These are phyloP conservation scores for Pittosporum tobira DNA, from an alignment of 129 eudicot genomes.

Conservation along the genomic window DNA sequence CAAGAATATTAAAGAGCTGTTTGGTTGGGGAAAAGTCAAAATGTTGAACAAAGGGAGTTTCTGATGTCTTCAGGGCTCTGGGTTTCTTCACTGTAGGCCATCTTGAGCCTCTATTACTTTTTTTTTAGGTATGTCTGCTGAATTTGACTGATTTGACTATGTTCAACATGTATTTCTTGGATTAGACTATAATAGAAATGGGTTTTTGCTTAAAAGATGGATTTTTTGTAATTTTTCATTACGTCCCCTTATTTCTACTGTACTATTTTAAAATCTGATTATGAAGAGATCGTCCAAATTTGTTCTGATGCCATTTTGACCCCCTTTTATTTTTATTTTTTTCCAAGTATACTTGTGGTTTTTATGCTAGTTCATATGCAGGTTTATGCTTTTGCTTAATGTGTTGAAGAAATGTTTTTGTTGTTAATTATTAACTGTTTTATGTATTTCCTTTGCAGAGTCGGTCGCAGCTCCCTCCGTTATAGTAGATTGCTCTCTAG, in stretches of 20 bases:
- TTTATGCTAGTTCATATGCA: too few relatives aligned
- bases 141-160: background rate
- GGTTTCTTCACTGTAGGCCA: background rate
- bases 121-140: background rate
- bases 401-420: background rate
- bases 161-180: background rate
- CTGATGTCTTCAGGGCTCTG: background rate
- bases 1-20: background rate
- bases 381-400: background rate
- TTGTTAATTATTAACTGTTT: background rate
- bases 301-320: background rate
- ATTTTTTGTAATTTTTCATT: background rate
- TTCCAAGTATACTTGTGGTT: too few relatives aligned
- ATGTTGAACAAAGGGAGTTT: background rate
- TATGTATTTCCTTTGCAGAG: slow-evolving; percentile 7
- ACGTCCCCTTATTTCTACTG: background rate
- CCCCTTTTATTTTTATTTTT: too few relatives aligned
- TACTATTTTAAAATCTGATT: background rate
- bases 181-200: background rate
- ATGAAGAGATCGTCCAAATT: background rate
- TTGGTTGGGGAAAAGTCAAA: background rate
- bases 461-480: background rate
- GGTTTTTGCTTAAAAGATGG: background rate
- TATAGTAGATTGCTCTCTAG: background rate
- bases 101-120: background rate